Base-by-base conservation (phyloP, 2,329 filamentous ascomycete genomes). In the Claviceps purpurea region DNA sequence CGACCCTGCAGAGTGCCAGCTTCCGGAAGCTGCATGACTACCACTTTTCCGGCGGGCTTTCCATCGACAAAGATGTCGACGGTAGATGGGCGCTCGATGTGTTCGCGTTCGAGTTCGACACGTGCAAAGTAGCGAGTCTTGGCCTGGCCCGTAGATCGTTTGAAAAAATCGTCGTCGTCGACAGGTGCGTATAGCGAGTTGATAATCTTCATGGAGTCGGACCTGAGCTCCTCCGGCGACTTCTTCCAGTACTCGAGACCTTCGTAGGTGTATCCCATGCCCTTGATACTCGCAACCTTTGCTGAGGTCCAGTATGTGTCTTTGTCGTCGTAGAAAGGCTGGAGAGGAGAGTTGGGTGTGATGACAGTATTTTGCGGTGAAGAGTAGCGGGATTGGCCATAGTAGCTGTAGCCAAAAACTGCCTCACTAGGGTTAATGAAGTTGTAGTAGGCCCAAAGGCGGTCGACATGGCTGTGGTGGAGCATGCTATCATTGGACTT, bases 401-500 rank as follows among this genome's bases (percentile, higher is more conserved):
- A 43, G 57, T 72, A 72, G 5, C 67, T 62, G 47, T 55, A 57
- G 37, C 52, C 58, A 58, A 73, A 70, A 34, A 68, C 60, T 50
- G 60, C 56, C 54, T 65, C 57, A 46, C 59, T 54, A 22, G 69
- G 70, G 53, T 62, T 58, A 49, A 77, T 68, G 30, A 67, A 68
- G 59, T 75, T 68, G 70, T 70, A 78, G 58, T 75, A 71, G n/a
- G 78, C 73, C 65, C 81, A 83, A 40, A 85, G 69, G 42, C 82
- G 76, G 59, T 85, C 81, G 51, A 85, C 73, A 58, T 85, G 80
- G 60, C 72, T 65, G 65, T 75, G 74, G 54, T 75, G 73, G 26
- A 75, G 60, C 71, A 70, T 71, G 57, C 65, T 67, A 42, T 10
- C 4, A 4, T 14, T 22, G 18, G 5, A 10, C 26, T 39, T 38